A percentile compares a stretch with the other conserved stretches of the same genome.
Conservation (phyloP, 78 protist species). For the slime mould (Dictyostelium discoideum) region dicty_2.7 NC_007089.4:2952001-2952500, state of each 20-base stretch:
- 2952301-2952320: background rate
- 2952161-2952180: constrained; percentile 73
- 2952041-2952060: constrained; percentile 82
- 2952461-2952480: constrained; percentile 59
- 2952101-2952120: constrained; percentile 54
- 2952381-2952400: background rate
- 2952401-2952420: background rate
- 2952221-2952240: background rate
- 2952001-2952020: constrained; percentile 46
- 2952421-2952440: constrained; percentile 68
- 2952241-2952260: constrained; percentile 61
- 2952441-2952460: constrained; percentile 24
- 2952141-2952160: background rate
- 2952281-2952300: constrained; percentile 5
- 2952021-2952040: constrained; percentile 86
- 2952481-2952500: constrained; percentile 66
- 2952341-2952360: background rate
- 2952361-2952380: too few species aligned
- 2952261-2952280: constrained; percentile 70
- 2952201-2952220: constrained; percentile 67
- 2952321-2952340: background rate
- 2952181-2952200: constrained; percentile 83
- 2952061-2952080: constrained; percentile 54
- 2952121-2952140: constrained; percentile 44
- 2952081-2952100: constrained; percentile 68